A percentile compares a stretch with the other conserved stretches of the same genome.
These are phyloP conservation scores for Penstemon davidsonii DNA, from an alignment of 257 asterid species.

Conservation along the genomic window DNA sequence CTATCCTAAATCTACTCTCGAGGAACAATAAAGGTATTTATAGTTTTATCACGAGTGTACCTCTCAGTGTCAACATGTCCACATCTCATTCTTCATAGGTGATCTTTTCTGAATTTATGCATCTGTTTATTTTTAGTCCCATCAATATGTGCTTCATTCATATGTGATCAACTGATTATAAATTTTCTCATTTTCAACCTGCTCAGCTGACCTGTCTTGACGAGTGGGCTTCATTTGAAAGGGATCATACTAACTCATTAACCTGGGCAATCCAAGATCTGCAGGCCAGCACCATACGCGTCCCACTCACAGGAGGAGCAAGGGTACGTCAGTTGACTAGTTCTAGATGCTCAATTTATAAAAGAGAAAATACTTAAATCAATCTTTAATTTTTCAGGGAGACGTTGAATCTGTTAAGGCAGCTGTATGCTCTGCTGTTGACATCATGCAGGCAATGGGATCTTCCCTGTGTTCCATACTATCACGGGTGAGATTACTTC, in stretches of 20 bases:
- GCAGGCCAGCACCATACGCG: constrained; percentile 71
- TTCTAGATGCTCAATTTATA: constrained; percentile 22
- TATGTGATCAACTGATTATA: constrained; percentile 16
- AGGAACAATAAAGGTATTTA: background rate
- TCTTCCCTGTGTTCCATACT: constrained; percentile 60
- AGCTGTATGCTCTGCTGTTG: constrained; percentile 80
- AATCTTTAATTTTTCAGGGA: constrained; percentile 56
- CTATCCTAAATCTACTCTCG: background rate
- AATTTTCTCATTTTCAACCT: constrained; percentile 27
- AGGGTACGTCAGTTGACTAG: constrained; percentile 51
- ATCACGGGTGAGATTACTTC: constrained; percentile 51
- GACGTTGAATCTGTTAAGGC: constrained; percentile 65
- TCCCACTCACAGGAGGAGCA: constrained; percentile 78
- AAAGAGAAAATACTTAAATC: constrained; percentile 15
- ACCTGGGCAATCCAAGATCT: constrained; percentile 69
- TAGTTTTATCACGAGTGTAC: background rate
- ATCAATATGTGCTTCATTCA: constrained; percentile 20
- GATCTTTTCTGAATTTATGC: background rate
- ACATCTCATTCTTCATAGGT: too few relatives aligned
- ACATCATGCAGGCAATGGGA: constrained; percentile 81
- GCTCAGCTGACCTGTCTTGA: constrained; percentile 72
- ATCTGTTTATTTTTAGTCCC: background rate
- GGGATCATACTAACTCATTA: constrained; percentile 64
- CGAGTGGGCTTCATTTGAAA: constrained; percentile 75
- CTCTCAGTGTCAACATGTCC: too few relatives aligned